phyloP scores from a whole-genome alignment of 176 grass and related monocot species.

The Cymbopogon citratus region DNA sequence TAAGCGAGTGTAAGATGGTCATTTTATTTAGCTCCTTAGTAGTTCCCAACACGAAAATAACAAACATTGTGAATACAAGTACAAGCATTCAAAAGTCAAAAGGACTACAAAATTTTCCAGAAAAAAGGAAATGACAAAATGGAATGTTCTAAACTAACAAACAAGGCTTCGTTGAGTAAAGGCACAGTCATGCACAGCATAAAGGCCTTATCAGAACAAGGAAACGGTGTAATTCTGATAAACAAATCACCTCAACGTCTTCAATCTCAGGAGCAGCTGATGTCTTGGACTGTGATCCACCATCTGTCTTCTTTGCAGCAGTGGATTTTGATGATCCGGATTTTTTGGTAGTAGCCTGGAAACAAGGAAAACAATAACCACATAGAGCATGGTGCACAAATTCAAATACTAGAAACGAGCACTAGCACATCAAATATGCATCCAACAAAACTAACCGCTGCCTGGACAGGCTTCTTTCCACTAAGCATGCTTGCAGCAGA shows the following conservation, averaged over 20 bases:
- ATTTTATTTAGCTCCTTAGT: too few species aligned
- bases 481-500: constrained; percentile 97
- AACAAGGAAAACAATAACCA: constrained; percentile 4
- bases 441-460: constrained; percentile 38
- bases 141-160: too few species aligned
- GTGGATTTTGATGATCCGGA: constrained; percentile 51
- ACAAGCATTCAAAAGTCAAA: too few species aligned
- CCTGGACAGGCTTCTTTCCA: constrained; percentile 66
- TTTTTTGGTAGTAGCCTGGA: constrained; percentile 69
- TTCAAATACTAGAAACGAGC: constrained; percentile 11
- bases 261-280: constrained; percentile 55
- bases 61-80: too few species aligned
- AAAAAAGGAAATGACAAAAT: too few species aligned
- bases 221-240: background rate
- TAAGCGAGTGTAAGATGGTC: too few species aligned
- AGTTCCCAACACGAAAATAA: background rate
- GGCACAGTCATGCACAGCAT: background rate
- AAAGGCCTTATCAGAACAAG: background rate
- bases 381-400: constrained; percentile 11
- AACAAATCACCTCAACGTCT: constrained; percentile 80
- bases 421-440: too few species aligned
- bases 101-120: too few species aligned
- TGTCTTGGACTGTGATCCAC: constrained; percentile 53
- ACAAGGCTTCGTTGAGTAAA: too few species aligned
- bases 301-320: constrained; percentile 72